Percentiles rank a stretch among this genome's conserved stretches.
Evolutionary conservation across 148 eudicot species (phyloP).

Genomic region (Nyssa sinensis): DNA sequence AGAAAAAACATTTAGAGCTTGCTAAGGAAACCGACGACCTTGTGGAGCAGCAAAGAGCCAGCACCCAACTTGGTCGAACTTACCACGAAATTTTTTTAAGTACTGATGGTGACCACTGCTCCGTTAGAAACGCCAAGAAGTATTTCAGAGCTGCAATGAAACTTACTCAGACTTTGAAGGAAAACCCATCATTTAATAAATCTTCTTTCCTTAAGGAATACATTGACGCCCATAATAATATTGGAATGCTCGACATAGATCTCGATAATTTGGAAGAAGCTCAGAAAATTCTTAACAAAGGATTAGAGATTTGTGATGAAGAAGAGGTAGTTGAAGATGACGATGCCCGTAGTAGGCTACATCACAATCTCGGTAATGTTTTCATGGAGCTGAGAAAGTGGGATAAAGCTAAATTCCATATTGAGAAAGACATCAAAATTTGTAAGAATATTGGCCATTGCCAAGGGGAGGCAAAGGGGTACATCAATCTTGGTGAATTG

Average conservation of each 20-base stretch:
- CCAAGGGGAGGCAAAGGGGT: constrained; percentile 98
- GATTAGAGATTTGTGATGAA: constrained; percentile 81
- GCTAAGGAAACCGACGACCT: constrained; percentile 70
- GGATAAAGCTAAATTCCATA: constrained; percentile 66
- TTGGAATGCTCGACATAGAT: constrained; percentile 92
- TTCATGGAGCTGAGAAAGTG: constrained; percentile 72
- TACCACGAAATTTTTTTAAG: constrained; percentile 79
- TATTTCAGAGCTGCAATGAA: constrained; percentile 71
- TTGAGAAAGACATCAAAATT: constrained; percentile 68
- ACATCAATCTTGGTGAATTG: constrained; percentile 83
- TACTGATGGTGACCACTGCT: constrained; percentile 55
- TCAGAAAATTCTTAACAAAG: constrained; percentile 57
- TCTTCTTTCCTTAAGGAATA: constrained; percentile 78
- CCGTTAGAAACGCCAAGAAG: constrained; percentile 81
- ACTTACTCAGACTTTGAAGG: constrained; percentile 66
- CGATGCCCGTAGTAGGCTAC: constrained; percentile 82
- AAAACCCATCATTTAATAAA: constrained; percentile 45
- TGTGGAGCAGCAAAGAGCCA: constrained; percentile 94
- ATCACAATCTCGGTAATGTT: constrained; percentile 89
- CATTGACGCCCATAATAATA: constrained; percentile 87
- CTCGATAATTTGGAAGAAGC: constrained; percentile 86
- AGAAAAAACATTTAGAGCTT: constrained; percentile 88
- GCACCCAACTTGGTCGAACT: constrained; percentile 94
- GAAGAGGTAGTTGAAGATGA: constrained; percentile 76
- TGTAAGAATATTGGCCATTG: constrained; percentile 68